phyloP scores from a whole-genome alignment of 2,329 filamentous ascomycete species.

The Ophiostoma perfectum region DNA sequence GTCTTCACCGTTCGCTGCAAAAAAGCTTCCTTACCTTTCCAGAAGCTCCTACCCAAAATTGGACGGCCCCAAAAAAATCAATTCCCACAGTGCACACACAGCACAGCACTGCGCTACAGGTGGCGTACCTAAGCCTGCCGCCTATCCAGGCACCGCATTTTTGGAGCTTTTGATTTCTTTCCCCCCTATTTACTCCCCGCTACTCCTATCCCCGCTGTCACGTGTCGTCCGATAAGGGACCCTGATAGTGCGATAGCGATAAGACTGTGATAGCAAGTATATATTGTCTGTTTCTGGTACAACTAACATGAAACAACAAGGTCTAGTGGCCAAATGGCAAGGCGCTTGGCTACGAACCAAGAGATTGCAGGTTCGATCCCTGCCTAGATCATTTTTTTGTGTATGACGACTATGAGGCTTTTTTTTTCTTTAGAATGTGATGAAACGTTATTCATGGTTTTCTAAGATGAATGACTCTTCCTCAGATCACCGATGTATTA shows the following conservation, averaged over 20 bases:
- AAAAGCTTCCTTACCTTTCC: slow-evolving; percentile 14
- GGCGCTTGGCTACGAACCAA: slow-evolving; percentile 38
- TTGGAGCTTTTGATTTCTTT: slow-evolving; percentile 15
- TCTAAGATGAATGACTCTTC: too few species aligned
- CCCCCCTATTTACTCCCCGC: slow-evolving; percentile 16
- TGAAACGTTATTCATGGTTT: too few species aligned
- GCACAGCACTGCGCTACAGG: neutral
- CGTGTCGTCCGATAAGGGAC: neutral
- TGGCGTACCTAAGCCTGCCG: slow-evolving; percentile 8
- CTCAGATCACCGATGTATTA: too few species aligned
- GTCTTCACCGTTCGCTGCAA: slow-evolving; percentile 15
- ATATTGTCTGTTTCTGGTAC: neutral
- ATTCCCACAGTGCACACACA: slow-evolving; percentile 9
- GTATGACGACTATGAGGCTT: neutral
- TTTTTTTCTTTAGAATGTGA: too few species aligned
- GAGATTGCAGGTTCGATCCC: slow-evolving; percentile 37
- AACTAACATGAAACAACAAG: neutral
- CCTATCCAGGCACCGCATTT: slow-evolving; percentile 16
- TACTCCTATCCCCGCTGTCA: slow-evolving; percentile 14
- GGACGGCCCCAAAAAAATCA: slow-evolving; percentile 6
- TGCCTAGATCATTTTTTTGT: slow-evolving; percentile 29
- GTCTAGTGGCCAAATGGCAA: slow-evolving; percentile 34
- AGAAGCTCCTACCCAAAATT: slow-evolving; percentile 11
- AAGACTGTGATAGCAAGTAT: neutral
- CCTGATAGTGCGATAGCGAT: neutral